A percentile compares a stretch with the other conserved stretches of the same genome.
Conservation (phyloP, 2,329 filamentous ascomycete species). For the Aureobasidium sp. region DNA sequence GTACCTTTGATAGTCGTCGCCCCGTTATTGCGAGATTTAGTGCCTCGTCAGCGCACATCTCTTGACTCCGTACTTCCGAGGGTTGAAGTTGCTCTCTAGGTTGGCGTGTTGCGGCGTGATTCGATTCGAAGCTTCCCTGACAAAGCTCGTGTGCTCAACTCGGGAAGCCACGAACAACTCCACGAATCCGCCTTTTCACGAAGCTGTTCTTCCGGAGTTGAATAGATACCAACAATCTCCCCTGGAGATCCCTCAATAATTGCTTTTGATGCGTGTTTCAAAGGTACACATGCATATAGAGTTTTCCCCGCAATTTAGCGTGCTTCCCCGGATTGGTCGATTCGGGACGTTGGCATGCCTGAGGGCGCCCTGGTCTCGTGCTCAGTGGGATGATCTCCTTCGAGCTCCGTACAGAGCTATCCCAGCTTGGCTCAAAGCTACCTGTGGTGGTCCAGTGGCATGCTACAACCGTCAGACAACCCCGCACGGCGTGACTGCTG, state of each 20-base stretch:
- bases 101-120: constrained; percentile 1
- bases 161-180: not conserved
- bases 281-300: not conserved
- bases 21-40: constrained; percentile 13
- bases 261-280: constrained; percentile 13
- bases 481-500: constrained; percentile 15
- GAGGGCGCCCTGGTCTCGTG: constrained; percentile 10
- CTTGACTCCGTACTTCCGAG: constrained; percentile 10
- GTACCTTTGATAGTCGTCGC: constrained; percentile 5
- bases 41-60: constrained; percentile 12
- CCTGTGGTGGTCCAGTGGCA: constrained; percentile 2
- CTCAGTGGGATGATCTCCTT: constrained; percentile 9
- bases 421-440: constrained; percentile 14
- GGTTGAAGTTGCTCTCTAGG: not conserved
- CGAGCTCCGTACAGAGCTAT: constrained; percentile 10
- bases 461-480: constrained; percentile 12
- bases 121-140: not conserved
- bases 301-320: constrained; percentile 14
- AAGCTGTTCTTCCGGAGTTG: not conserved
- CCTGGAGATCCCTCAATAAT: constrained; percentile 1
- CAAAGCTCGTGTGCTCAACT: not conserved
- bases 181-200: not conserved
- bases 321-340: constrained; percentile 5
- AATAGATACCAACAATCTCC: not conserved
- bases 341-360: not conserved